These are phyloP conservation scores for Pestalotiopsis fici DNA, from an alignment of 2,329 filamentous ascomycete genomes.

Conservation along the genomic window DNA sequence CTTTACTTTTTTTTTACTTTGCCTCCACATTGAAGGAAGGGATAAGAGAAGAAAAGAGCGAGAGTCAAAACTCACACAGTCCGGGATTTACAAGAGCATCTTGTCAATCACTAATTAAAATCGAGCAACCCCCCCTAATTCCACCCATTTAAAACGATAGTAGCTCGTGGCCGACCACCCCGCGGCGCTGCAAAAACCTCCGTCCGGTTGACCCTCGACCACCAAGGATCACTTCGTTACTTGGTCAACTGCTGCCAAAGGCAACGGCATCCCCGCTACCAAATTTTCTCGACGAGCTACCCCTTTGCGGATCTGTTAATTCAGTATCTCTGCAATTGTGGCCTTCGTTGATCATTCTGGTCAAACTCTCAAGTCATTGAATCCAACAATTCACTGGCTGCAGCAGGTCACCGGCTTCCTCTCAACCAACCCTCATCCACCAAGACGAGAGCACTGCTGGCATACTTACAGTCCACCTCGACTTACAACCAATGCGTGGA, in stretches of 20 bases:
- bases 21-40: background rate
- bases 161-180: slow-evolving; percentile 2
- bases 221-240: slow-evolving; percentile 4
- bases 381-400: background rate
- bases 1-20: background rate
- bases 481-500: slow-evolving; percentile 15
- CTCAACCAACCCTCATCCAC: background rate
- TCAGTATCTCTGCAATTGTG: slow-evolving; percentile 14
- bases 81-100: background rate
- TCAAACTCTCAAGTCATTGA: background rate
- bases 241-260: slow-evolving; percentile 4
- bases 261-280: slow-evolving; percentile 3
- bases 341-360: background rate
- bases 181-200: slow-evolving; percentile 6
- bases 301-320: slow-evolving; percentile 14
- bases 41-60: background rate
- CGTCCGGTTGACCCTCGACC: slow-evolving; percentile 4
- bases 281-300: background rate
- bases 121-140: background rate
- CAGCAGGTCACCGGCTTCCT: background rate
- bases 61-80: background rate
- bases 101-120: background rate
- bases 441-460: background rate
- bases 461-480: background rate
- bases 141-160: background rate